Evolutionary conservation across 805 yeast genomes (phyloP).

Genomic region (Starmerella vitae): DNA sequence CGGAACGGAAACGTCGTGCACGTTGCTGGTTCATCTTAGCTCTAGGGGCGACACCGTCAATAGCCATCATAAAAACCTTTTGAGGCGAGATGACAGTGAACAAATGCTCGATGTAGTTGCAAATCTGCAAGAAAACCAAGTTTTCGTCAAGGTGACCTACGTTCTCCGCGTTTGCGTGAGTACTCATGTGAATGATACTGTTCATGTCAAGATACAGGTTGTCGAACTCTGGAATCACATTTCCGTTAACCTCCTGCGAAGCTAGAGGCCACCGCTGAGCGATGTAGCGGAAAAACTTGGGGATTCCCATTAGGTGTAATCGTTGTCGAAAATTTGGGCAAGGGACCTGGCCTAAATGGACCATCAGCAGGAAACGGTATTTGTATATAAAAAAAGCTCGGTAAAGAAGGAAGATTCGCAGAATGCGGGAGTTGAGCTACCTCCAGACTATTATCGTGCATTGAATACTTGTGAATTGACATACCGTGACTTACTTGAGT

Average conservation of each 20-base stretch:
- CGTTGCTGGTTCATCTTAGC: slow-evolving; percentile 97
- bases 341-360: not conserved
- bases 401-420: too few relatives aligned
- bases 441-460: too few relatives aligned
- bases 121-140: slow-evolving; percentile 82
- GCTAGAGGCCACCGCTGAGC: slow-evolving; percentile 98
- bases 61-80: slow-evolving; percentile 84
- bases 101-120: slow-evolving; percentile 85
- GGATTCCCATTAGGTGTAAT: slow-evolving; percentile 55
- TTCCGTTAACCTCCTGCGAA: slow-evolving; percentile 68
- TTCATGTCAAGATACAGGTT: slow-evolving; percentile 94
- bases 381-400: slow-evolving; percentile 13
- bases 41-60: slow-evolving; percentile 98
- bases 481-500: too few relatives aligned
- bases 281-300: slow-evolving; percentile 90
- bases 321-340: not conserved
- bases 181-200: slow-evolving; percentile 82
- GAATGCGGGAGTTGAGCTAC: too few relatives aligned
- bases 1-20: slow-evolving; percentile 82
- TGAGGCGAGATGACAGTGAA: slow-evolving; percentile 79
- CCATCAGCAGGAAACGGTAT: slow-evolving; percentile 11
- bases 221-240: slow-evolving; percentile 85
- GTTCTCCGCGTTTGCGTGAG: slow-evolving; percentile 66
- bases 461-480: too few relatives aligned
- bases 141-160: slow-evolving; percentile 65